phyloP scores from a whole-genome alignment of 805 yeast species.

The Saturnispora gosingensis region DNA sequence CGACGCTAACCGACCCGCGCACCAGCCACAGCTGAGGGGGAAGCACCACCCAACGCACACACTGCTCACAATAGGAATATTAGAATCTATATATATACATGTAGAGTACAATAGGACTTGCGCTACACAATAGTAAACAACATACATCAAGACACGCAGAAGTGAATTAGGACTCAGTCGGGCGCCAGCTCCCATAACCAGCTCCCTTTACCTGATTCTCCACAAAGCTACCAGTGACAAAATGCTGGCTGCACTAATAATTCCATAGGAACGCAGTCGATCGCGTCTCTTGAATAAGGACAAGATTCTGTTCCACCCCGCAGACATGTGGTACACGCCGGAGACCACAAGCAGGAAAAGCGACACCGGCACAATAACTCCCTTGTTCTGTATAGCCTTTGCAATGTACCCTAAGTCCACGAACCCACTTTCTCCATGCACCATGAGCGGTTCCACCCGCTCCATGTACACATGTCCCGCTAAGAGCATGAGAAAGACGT shows the following conservation, averaged over 20 bases:
- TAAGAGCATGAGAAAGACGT: conserved; percentile 37
- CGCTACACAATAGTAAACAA: too few relatives aligned
- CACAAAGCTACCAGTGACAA: not conserved
- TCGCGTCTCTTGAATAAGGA: conserved; percentile 31
- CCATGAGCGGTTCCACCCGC: conserved; percentile 39
- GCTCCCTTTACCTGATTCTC: not conserved
- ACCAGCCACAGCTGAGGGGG: too few relatives aligned
- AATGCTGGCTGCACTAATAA: conserved; percentile 23
- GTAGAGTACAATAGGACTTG: too few relatives aligned
- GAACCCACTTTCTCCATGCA: conserved; percentile 58
- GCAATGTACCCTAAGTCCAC: conserved; percentile 45
- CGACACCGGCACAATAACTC: not conserved
- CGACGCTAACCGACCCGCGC: not conserved
- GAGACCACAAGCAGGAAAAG: conserved; percentile 30
- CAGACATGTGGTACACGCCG: conserved; percentile 43
- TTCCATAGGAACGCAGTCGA: conserved; percentile 36
- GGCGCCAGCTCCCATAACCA: too few relatives aligned
- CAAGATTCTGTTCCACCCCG: conserved; percentile 44
- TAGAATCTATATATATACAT: too few relatives aligned
- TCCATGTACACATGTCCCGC: conserved; percentile 38
- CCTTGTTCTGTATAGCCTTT: conserved; percentile 18
- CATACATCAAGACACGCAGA: too few relatives aligned
- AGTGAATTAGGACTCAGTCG: too few relatives aligned
- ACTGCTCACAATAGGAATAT: too few relatives aligned
- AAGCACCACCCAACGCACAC: too few relatives aligned